These are phyloP conservation scores for Mortierella sp. DNA, from an alignment of 371 early-diverging fungal genomes.

Conservation along the genomic window DNA sequence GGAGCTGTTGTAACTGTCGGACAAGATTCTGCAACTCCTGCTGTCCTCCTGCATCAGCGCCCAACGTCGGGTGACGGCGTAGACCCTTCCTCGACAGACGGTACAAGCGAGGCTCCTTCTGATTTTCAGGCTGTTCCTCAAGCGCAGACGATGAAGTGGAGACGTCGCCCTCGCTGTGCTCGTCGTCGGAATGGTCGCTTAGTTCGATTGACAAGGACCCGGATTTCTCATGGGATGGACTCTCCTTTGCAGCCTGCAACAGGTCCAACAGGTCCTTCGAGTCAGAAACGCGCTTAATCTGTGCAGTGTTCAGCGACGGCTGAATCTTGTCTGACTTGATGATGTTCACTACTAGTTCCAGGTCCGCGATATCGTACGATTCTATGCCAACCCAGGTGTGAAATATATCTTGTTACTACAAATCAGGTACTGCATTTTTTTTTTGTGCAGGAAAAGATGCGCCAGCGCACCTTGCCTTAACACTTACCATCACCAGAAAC, in stretches of 20 bases:
- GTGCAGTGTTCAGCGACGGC: conserved; percentile 57
- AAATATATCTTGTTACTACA: too few species aligned
- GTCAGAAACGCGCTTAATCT: conserved; percentile 50
- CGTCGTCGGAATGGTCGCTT: conserved; percentile 19
- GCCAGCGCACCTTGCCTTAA: neutral
- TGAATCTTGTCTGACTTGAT: conserved; percentile 59
- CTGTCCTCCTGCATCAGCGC: neutral
- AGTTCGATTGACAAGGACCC: conserved; percentile 3
- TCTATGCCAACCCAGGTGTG: too few species aligned
- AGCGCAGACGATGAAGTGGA: conserved; percentile 2
- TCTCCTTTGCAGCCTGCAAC: conserved; percentile 13
- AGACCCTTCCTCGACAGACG: conserved; percentile 9
- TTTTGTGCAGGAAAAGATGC: too few species aligned
- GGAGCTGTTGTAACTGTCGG: conserved; percentile 59
- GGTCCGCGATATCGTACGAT: conserved; percentile 31
- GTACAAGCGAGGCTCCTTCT: neutral
- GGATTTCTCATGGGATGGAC: conserved; percentile 1
- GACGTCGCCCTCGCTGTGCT: conserved; percentile 12
- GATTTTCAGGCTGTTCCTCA: too few species aligned
- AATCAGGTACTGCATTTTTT: too few species aligned
- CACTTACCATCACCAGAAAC: conserved; percentile 27
- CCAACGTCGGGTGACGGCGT: neutral
- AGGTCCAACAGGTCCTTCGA: conserved; percentile 33
- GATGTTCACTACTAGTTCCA: conserved; percentile 46
- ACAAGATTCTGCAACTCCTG: conserved; percentile 39